Evolutionary conservation across 1,284 basidiomycete genomes (phyloP).

Genomic region (Fomitopsis pinicola): DNA sequence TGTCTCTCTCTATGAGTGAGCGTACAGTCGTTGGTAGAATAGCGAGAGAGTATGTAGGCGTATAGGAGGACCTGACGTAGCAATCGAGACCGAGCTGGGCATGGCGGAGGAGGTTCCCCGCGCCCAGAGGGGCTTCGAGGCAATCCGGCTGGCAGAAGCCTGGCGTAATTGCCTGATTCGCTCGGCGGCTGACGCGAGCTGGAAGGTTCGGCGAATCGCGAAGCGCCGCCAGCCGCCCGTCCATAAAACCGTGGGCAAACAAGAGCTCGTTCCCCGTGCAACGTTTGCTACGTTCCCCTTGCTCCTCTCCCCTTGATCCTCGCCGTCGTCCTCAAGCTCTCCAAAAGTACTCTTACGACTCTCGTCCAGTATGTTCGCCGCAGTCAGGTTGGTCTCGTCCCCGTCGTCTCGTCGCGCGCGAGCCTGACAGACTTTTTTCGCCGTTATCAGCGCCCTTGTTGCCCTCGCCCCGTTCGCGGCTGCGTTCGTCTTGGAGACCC

Average conservation of each 20-base stretch:
- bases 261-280: not conserved
- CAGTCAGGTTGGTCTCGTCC: slow-evolving; percentile 27
- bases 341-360: slow-evolving; percentile 10
- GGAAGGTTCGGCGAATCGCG: slow-evolving; percentile 8
- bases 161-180: not conserved
- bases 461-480: slow-evolving; percentile 45
- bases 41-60: not conserved
- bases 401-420: not conserved
- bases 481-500: slow-evolving; percentile 41
- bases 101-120: not conserved
- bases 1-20: not conserved
- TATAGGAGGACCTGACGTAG: not conserved
- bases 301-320: not conserved
- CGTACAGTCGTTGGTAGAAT: not conserved
- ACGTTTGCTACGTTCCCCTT: slow-evolving; percentile 4
- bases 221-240: not conserved
- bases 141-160: not conserved
- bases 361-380: slow-evolving; percentile 31
- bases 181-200: not conserved
- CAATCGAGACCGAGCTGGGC: not conserved
- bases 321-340: slow-evolving; percentile 6
- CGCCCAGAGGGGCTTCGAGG: not conserved
- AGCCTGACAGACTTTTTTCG: not conserved
- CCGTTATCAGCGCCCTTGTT: slow-evolving; percentile 35
- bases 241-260: slow-evolving; percentile 1